A percentile compares a stretch with the other conserved stretches of the same genome.
These are phyloP conservation scores for Linnemannia schmuckeri DNA, from an alignment of 192 early-diverging fungal genomes.

Conservation along the genomic window DNA sequence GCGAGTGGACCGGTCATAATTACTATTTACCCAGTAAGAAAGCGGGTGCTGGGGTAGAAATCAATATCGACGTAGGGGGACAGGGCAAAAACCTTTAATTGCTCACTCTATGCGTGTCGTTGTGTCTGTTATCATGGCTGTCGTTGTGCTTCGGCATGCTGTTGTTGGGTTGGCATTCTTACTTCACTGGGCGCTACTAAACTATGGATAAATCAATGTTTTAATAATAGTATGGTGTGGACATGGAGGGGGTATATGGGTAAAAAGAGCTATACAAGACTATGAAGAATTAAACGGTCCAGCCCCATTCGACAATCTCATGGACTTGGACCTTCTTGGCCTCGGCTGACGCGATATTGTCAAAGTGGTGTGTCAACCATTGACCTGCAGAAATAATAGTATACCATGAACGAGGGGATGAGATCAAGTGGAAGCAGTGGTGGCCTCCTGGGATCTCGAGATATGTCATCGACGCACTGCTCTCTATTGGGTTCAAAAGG, in stretches of 20 bases:
- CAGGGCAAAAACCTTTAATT: too few species aligned
- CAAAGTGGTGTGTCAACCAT: conserved; percentile 55
- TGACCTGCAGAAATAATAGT: conserved; percentile 38
- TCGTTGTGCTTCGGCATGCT: too few species aligned
- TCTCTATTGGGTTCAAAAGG: background rate
- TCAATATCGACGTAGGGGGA: background rate
- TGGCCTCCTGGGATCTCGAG: conserved; percentile 55
- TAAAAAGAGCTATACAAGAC: background rate
- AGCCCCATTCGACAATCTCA: conserved; percentile 54
- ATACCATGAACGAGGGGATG: conserved; percentile 59
- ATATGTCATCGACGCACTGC: conserved; percentile 26
- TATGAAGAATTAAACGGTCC: conserved; percentile 11
- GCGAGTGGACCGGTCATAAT: background rate
- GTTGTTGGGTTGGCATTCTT: too few species aligned
- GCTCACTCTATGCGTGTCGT: too few species aligned
- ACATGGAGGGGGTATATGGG: background rate
- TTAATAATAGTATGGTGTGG: background rate
- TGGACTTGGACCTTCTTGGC: conserved; percentile 18
- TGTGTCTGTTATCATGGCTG: too few species aligned
- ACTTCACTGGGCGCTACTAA: background rate
- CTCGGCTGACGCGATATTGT: background rate
- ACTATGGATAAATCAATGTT: background rate
- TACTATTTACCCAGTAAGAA: background rate
- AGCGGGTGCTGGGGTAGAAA: background rate
- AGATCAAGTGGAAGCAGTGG: conserved; percentile 57